Conservation (phyloP, 768 basidiomycete species). For the Rhodotorula sphaerocarpa region DNA sequence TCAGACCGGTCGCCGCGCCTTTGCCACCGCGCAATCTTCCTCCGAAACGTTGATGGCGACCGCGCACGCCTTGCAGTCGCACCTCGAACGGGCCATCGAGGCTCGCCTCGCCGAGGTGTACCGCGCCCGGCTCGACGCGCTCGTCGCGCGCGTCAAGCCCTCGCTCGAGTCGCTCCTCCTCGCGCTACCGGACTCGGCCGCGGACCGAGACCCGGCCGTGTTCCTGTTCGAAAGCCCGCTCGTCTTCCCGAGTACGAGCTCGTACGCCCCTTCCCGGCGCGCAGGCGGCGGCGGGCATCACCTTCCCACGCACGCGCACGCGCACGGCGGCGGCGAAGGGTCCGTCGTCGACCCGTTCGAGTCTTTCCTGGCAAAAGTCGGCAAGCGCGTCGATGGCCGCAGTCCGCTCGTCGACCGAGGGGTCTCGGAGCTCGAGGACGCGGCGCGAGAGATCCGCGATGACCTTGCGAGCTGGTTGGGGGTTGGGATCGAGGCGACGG, state of each 20-base stretch:
- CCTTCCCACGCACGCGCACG: not conserved
- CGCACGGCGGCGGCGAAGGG: not conserved
- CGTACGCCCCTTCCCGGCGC: constrained; percentile 7
- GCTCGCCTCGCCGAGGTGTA: constrained; percentile 19
- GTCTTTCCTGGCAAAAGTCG: constrained; percentile 21
- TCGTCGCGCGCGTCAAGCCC: constrained; percentile 18
- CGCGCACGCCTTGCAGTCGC: not conserved
- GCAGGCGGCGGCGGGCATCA: not conserved
- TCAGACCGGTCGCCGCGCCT: not conserved
- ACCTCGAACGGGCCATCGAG: constrained; percentile 13
- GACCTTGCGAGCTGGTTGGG: constrained; percentile 29
- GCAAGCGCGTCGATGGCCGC: constrained; percentile 25
- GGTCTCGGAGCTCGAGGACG: constrained; percentile 23
- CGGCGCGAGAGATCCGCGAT: constrained; percentile 7
- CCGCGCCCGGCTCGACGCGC: constrained; percentile 9
- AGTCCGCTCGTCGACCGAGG: constrained; percentile 28
- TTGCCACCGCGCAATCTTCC: not conserved
- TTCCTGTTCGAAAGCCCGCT: constrained; percentile 33
- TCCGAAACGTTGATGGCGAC: not conserved
- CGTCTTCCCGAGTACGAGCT: constrained; percentile 3
- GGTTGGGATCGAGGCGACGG: not conserved
- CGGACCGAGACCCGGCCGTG: constrained; percentile 11
- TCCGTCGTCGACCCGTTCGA: constrained; percentile 23
- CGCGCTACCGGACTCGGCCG: not conserved
- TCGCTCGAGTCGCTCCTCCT: constrained; percentile 13